Evolutionary conservation across 108 stramenopile genomes (phyloP), one percentile per base, ranked within the genome.

Genomic region (Pseudonitzschia delicatissima): DNA sequence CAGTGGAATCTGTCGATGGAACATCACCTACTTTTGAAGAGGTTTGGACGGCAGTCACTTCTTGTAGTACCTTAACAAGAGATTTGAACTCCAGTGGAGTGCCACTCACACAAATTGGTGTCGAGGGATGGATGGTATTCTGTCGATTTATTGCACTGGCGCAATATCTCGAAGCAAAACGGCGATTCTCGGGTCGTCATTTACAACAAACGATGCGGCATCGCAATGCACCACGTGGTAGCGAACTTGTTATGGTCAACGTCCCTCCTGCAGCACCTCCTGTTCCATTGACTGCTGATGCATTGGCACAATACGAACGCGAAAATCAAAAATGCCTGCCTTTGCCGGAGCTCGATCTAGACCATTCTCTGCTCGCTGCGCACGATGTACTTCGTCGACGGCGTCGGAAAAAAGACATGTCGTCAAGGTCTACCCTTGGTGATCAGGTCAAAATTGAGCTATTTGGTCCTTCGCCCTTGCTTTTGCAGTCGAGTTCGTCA

Each of bases 81-180:
- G 37, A 17, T 35, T 34, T 44, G 20, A 29, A 61, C 18, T 40
- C 31, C 4, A 34, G 63, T 36, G 65, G 51, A 15, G 3, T 60
- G 0, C 17, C 57, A 28, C 23, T 27, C 8, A 47, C 59, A 40
- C 73, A 81, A 59, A 40, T 94, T 49, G 89, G 89, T 42, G 73
- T 94, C 3, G 92, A 94, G 62, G 86, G 84, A 21, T 94, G 86
- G 87, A 82, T 94, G 78, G 66, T 94, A 5, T 87, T 94, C 78
- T 85, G 83, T 65, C 84, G 90, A n/a, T 85, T 94, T 35, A 83
- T 94, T 69, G 82, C 92, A 17, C 77, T 94, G 3, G 87, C 85
- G 4, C 82, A 90, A 57, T 87, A 94, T 33, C 77, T 88, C 25
- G 92, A 94, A 64, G 87, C 89, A 23, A 85, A 87, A 58, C 74